phyloP scores from a whole-genome alignment of 371 early-diverging fungal species.

The Mortierella sp. region DNA sequence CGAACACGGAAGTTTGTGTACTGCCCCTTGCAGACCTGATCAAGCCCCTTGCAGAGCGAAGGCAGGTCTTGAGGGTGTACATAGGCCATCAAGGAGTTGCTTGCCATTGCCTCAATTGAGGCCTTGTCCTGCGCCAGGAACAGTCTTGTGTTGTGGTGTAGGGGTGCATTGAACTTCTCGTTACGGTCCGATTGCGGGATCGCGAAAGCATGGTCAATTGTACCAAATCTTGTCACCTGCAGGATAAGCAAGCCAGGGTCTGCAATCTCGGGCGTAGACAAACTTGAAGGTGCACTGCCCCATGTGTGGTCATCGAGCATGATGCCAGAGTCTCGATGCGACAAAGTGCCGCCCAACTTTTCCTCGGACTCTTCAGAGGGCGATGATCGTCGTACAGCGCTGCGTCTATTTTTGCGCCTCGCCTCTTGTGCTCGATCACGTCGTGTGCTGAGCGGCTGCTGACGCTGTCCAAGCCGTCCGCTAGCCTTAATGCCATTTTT shows the following conservation, averaged over 20 bases:
- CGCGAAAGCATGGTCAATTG: slow-evolving; percentile 43
- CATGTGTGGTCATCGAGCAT: slow-evolving; percentile 5
- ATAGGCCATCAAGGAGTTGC: slow-evolving; percentile 24
- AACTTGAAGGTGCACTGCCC: background rate
- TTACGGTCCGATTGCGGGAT: slow-evolving; percentile 13
- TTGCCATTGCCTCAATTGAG: slow-evolving; percentile 30
- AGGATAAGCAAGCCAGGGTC: slow-evolving; percentile 34
- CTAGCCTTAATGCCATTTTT: slow-evolving; percentile 18
- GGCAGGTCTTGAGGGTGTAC: slow-evolving; percentile 29
- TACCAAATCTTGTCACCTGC: slow-evolving; percentile 40
- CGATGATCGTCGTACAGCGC: background rate
- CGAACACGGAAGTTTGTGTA: slow-evolving; percentile 30
- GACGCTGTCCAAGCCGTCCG: slow-evolving; percentile 17
- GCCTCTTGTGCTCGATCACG: slow-evolving; percentile 1
- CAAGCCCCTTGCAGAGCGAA: slow-evolving; percentile 25
- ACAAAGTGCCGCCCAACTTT: background rate
- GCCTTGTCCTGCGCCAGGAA: slow-evolving; percentile 24
- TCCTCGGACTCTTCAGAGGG: background rate
- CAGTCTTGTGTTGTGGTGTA: slow-evolving; percentile 3
- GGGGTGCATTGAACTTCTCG: background rate
- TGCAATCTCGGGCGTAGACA: background rate
- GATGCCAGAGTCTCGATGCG: slow-evolving; percentile 19
- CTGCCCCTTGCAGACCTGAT: slow-evolving; percentile 28
- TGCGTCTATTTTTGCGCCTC: slow-evolving; percentile 2
- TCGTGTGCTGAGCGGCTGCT: slow-evolving; percentile 15